Conservation (phyloP, 2,329 filamentous ascomycete genomes). For the Trichophyton schoenleinii region DNA sequence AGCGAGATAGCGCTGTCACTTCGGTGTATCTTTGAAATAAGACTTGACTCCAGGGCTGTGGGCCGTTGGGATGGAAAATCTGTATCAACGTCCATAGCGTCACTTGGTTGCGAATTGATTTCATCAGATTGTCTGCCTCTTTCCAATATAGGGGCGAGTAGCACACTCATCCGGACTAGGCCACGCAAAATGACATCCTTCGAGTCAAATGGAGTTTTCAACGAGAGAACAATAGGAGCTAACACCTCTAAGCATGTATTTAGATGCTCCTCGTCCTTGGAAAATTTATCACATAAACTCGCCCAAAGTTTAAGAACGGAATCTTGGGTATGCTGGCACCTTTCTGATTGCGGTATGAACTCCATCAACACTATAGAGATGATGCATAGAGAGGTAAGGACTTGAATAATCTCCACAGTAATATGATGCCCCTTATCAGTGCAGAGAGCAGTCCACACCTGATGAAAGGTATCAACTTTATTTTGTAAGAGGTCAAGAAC, state of each 20-base stretch:
- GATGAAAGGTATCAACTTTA: conserved; percentile 35
- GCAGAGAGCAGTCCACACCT: conserved; percentile 33
- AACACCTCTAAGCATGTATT: conserved; percentile 24
- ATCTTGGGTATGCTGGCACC: conserved; percentile 19
- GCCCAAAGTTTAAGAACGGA: conserved; percentile 24
- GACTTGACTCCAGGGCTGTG: conserved; percentile 15
- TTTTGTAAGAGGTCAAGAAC: conserved; percentile 36
- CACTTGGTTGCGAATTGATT: conserved; percentile 8
- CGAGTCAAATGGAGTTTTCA: conserved; percentile 13
- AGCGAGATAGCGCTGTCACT: conserved; percentile 17
- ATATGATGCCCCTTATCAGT: conserved; percentile 35
- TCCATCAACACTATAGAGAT: conserved; percentile 27
- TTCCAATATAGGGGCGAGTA: conserved; percentile 24
- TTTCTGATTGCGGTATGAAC: conserved; percentile 24
- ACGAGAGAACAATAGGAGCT: conserved; percentile 22
- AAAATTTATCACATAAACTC: conserved; percentile 24
- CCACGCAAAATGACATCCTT: conserved; percentile 16
- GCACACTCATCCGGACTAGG: conserved; percentile 18
- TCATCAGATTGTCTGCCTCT: conserved; percentile 14
- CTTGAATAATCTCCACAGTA: conserved; percentile 39
- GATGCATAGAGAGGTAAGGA: conserved; percentile 39
- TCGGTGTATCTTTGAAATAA: conserved; percentile 22
- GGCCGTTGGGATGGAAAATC: conserved; percentile 21
- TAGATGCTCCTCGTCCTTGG: conserved; percentile 17
- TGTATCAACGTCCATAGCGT: conserved; percentile 35